phyloP scores from a whole-genome alignment of 2,329 filamentous ascomycete genomes.

The Curvularia verruculosa region DNA sequence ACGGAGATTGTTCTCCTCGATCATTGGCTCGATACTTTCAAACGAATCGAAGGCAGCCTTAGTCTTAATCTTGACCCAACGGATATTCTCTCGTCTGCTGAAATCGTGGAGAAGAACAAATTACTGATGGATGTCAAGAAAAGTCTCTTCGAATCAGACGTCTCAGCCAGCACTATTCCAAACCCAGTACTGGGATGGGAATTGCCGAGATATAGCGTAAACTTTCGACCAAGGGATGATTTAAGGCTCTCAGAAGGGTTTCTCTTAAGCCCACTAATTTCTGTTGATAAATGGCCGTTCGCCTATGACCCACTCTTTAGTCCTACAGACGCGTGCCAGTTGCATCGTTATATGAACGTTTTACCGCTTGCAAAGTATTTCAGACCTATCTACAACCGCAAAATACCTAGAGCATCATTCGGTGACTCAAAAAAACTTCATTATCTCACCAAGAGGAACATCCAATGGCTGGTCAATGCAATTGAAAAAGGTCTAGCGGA shows the following conservation, averaged over 20 bases:
- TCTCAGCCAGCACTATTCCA: background rate
- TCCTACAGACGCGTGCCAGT: constrained; percentile 24
- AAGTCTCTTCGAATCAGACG: constrained; percentile 9
- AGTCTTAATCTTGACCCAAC: constrained; percentile 29
- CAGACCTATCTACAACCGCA: constrained; percentile 13
- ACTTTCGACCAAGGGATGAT: constrained; percentile 15
- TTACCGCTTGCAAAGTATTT: constrained; percentile 3
- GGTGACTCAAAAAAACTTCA: constrained; percentile 33
- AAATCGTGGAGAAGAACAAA: constrained; percentile 30
- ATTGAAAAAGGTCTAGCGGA: constrained; percentile 31
- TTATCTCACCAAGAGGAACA: constrained; percentile 33
- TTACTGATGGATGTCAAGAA: constrained; percentile 22
- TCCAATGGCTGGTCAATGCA: constrained; percentile 34
- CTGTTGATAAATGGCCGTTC: constrained; percentile 32
- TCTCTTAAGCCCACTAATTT: constrained; percentile 29
- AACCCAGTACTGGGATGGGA: background rate
- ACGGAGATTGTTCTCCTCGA: constrained; percentile 33
- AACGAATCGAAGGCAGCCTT: constrained; percentile 24
- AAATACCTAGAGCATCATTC: constrained; percentile 23
- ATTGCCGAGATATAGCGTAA: constrained; percentile 1
- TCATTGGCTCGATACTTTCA: constrained; percentile 26
- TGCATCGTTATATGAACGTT: constrained; percentile 24
- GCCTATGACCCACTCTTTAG: constrained; percentile 37
- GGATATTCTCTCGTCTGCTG: constrained; percentile 31
- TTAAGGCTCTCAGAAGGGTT: constrained; percentile 26